Base-by-base conservation (phyloP, 2,329 filamentous ascomycete genomes). In the Aspergillus pseudotamarii region DNA sequence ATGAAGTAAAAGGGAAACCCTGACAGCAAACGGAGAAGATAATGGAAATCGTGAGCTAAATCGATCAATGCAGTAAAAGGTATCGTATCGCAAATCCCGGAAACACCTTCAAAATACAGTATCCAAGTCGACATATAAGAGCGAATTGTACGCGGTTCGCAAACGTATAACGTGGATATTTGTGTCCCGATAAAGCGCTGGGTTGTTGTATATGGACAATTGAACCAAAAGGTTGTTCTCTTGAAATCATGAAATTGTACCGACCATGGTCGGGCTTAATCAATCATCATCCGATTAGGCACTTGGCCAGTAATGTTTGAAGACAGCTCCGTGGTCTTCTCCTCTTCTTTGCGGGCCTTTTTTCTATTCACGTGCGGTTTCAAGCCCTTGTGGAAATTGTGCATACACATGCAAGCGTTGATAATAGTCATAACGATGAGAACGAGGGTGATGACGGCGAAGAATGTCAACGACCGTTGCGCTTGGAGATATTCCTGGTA, bases 381-480 rank as follows among this genome's bases (percentile, higher is more conserved):
- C 64, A 99, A 84, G 10, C 95, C 95, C 68, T 90, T 89, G 78
- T 90, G 87, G 80, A 98, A 99, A 81, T 98, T 98, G 78, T 86
- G 82, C 79, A 93, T 94, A 84, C 94, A 98, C 72, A 94, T 84
- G 73, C 91, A 88, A 45, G 93, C 94, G 71, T 96, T 94, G 76
- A 86, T 80, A 71, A 99, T 97, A 64, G 95, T 99, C 66, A 93
- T 82, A 58, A 98, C 82, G 71, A 99, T 92, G 64, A 98, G 83
- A 32, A 96, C 80, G 63, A 99, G 92, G 46, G 95, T 97, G 72
- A 99, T 90, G 66, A 97, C 89, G 58, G 95, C 94, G 74, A 99
- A 99, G 64, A 93, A 92, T 6, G 94, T 97, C 73, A 99, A 84
- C 19, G 91, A 94, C 73, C 91, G 91, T 65, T 90, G 88, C 43